These are phyloP conservation scores for Trichoderma endophyticum DNA, from an alignment of 2,329 filamentous ascomycete genomes.

Conservation along the genomic window DNA sequence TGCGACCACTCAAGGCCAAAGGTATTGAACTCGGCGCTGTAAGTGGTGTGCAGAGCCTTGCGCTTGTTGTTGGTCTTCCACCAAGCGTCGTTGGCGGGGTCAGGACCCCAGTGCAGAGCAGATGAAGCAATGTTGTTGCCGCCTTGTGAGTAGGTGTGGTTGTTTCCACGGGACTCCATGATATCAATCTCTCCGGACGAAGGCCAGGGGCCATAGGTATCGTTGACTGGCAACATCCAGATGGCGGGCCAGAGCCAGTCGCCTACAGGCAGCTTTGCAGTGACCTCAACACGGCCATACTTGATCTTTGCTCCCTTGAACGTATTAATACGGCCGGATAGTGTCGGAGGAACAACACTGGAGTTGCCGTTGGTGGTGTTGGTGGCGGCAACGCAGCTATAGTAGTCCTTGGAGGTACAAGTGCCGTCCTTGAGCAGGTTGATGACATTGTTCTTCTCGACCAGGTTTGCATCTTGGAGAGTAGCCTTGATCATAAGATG, in stretches of 20 bases:
- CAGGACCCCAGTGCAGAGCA: slow-evolving; percentile 78
- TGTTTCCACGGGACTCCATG: slow-evolving; percentile 76
- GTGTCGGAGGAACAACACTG: slow-evolving; percentile 72
- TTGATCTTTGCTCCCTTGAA: slow-evolving; percentile 68
- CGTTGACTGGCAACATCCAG: slow-evolving; percentile 76
- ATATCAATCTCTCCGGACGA: slow-evolving; percentile 82
- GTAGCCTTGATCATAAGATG: slow-evolving; percentile 74
- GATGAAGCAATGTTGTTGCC: slow-evolving; percentile 80
- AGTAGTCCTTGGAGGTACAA: slow-evolving; percentile 60
- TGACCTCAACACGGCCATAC: slow-evolving; percentile 79
- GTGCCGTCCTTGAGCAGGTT: slow-evolving; percentile 63
- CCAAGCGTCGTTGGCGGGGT: slow-evolving; percentile 70
- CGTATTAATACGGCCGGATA: slow-evolving; percentile 75
- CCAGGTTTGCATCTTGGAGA: slow-evolving; percentile 64
- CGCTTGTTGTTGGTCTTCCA: slow-evolving; percentile 81
- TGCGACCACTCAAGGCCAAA: slow-evolving; percentile 84
- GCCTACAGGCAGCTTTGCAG: slow-evolving; percentile 69
- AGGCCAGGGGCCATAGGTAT: slow-evolving; percentile 75
- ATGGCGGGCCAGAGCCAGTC: slow-evolving; percentile 94
- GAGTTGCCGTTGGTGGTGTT: slow-evolving; percentile 69
- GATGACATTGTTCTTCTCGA: slow-evolving; percentile 64
- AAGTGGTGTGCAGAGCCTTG: slow-evolving; percentile 71
- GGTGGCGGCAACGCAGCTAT: slow-evolving; percentile 64
- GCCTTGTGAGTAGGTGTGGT: slow-evolving; percentile 70
- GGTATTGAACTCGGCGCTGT: slow-evolving; percentile 65